Conservation (phyloP, 441 rosid species). For the Mallotus repandus region DNA sequence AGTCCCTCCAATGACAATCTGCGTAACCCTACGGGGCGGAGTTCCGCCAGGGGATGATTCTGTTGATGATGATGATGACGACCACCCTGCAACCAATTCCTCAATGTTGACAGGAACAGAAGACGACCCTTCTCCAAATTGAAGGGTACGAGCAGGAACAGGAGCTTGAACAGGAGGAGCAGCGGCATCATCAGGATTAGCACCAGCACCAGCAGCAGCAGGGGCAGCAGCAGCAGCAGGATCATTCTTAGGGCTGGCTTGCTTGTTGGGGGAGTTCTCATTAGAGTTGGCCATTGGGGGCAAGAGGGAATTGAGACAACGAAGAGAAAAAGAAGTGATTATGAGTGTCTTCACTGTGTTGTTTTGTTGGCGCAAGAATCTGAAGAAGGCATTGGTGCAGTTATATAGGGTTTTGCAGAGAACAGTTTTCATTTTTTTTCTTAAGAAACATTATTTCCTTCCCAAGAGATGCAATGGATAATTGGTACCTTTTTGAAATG, state of each 20-base stretch:
- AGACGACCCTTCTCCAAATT: not conserved
- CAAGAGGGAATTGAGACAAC: not conserved
- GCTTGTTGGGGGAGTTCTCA: not conserved
- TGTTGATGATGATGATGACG: not conserved
- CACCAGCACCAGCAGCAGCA: not conserved
- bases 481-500: slow-evolving; percentile 9
- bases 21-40: not conserved
- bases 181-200: not conserved
- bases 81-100: not conserved
- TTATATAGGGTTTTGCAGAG: slow-evolving; percentile 2
- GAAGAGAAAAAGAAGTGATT: not conserved
- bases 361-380: not conserved
- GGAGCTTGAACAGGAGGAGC: not conserved
- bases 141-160: not conserved
- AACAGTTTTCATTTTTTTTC: not conserved
- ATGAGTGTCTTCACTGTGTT: not conserved
- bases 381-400: not conserved
- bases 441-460: not conserved
- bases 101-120: not conserved
- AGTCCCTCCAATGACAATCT: slow-evolving; percentile 1
- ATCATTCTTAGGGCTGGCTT: not conserved
- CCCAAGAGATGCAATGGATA: not conserved
- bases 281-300: slow-evolving; percentile 4
- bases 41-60: not conserved
- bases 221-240: not conserved